Conservation (phyloP, 495 filamentous ascomycete species). For the Tuber magnatum region DNA sequence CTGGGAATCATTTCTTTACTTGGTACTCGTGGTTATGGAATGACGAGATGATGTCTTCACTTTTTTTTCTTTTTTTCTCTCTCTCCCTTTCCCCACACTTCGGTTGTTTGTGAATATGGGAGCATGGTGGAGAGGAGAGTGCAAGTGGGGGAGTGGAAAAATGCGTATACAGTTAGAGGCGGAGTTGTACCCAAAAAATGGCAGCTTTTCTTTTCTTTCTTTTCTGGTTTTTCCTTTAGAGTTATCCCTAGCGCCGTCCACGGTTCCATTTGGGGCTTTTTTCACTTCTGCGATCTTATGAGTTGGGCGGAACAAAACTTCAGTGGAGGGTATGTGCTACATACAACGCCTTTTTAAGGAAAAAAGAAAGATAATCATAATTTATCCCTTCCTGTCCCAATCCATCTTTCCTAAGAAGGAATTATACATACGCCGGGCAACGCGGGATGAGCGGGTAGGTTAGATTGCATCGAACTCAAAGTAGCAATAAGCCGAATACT, state of each 20-base stretch:
- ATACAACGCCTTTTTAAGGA: slow-evolving; percentile 10
- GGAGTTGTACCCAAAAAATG: background rate
- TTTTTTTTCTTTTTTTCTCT: background rate
- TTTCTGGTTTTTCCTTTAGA: background rate
- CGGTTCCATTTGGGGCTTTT: background rate
- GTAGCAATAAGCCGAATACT: slow-evolving; percentile 94
- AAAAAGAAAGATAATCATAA: slow-evolving; percentile 4
- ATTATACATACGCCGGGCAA: slow-evolving; percentile 3
- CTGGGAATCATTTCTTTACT: background rate
- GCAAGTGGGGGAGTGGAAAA: background rate
- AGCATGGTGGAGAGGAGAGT: background rate
- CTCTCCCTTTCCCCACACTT: background rate
- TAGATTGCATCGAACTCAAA: slow-evolving; percentile 82
- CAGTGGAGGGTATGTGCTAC: slow-evolving; percentile 11
- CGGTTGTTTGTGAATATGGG: background rate
- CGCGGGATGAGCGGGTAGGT: slow-evolving; percentile 10
- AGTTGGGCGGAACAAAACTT: background rate
- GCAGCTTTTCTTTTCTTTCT: slow-evolving; percentile 13
- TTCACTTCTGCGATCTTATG: background rate
- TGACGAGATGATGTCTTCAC: background rate
- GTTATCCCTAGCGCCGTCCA: background rate
- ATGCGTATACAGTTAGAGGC: background rate
- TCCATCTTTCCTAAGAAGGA: slow-evolving; percentile 8
- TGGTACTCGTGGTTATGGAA: background rate
- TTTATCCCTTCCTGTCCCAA: background rate